Conservation (phyloP, 208 protist genomes). For the Balamuthia mandrillaris region DNA sequence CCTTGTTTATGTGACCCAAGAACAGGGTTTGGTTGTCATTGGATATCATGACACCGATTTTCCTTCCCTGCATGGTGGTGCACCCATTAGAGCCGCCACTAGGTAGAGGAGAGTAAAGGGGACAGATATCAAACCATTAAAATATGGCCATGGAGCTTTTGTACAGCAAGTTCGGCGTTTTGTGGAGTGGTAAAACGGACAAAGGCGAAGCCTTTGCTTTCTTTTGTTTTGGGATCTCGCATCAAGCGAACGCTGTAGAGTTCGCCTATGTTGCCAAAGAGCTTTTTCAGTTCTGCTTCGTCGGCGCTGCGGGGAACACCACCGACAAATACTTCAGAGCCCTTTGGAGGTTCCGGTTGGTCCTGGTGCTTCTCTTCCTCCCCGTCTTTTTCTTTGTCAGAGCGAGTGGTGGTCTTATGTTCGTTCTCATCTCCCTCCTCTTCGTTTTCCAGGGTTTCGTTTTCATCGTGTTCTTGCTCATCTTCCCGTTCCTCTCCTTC, state of each 20-base stretch:
- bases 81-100: background rate
- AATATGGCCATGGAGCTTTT: conserved; percentile 1
- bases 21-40: conserved; percentile 34
- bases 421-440: too few relatives aligned
- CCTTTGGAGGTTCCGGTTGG: conserved; percentile 4
- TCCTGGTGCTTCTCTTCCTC: too few relatives aligned
- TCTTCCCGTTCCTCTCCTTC: too few relatives aligned
- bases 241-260: conserved; percentile 22
- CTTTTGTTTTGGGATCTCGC: background rate
- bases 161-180: background rate
- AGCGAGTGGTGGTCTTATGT: too few relatives aligned
- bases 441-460: too few relatives aligned
- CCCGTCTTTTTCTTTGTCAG: too few relatives aligned
- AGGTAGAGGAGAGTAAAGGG: background rate
- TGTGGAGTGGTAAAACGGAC: background rate
- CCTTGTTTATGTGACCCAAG: conserved; percentile 21
- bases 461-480: too few relatives aligned
- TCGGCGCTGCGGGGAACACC: conserved; percentile 16
- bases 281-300: background rate
- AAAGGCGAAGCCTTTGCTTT: conserved; percentile 26
- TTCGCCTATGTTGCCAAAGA: conserved; percentile 25
- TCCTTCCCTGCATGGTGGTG: background rate
- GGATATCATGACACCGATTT: conserved; percentile 10
- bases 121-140: background rate
- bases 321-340: conserved; percentile 27